Percentiles rank a stretch among this genome's conserved stretches.
phyloP scores from a whole-genome alignment of 2,329 filamentous ascomycete genomes.

The Cladosporium velox region DNA sequence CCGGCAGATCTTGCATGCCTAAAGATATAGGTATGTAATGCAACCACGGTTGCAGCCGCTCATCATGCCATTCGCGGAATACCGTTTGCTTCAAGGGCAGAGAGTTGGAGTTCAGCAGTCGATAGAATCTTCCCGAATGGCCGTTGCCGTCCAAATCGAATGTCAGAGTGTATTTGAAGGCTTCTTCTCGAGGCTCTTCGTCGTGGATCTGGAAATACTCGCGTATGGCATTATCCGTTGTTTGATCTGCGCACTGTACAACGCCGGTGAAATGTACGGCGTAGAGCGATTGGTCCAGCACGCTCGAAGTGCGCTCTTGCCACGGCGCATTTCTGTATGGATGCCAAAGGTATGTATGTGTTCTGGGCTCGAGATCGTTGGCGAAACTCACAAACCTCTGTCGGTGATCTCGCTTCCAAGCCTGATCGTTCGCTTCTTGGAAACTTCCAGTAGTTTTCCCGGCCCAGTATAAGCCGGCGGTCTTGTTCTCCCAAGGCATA shows the following conservation, averaged over 20 bases:
- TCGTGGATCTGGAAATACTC: constrained; percentile 2
- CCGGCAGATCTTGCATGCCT: not conserved
- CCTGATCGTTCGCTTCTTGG: not conserved
- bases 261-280: not conserved
- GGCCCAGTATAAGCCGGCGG: not conserved
- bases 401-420: not conserved
- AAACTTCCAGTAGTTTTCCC: not conserved
- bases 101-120: constrained; percentile 51
- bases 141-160: constrained; percentile 21
- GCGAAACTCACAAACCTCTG: not conserved
- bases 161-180: constrained; percentile 21
- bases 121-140: constrained; percentile 56
- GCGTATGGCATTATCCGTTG: not conserved
- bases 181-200: constrained; percentile 13
- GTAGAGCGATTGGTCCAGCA: not conserved
- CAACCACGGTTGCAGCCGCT: not conserved
- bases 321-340: not conserved
- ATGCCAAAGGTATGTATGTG: not conserved
- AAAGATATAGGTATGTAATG: not conserved
- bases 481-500: not conserved
- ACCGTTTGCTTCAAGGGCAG: constrained; percentile 48
- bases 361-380: not conserved
- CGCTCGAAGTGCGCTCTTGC: not conserved
- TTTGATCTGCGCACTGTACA: not conserved
- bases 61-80: not conserved